Base-by-base conservation (phyloP, 768 basidiomycete genomes). In the Agrocybe pediades region DNA sequence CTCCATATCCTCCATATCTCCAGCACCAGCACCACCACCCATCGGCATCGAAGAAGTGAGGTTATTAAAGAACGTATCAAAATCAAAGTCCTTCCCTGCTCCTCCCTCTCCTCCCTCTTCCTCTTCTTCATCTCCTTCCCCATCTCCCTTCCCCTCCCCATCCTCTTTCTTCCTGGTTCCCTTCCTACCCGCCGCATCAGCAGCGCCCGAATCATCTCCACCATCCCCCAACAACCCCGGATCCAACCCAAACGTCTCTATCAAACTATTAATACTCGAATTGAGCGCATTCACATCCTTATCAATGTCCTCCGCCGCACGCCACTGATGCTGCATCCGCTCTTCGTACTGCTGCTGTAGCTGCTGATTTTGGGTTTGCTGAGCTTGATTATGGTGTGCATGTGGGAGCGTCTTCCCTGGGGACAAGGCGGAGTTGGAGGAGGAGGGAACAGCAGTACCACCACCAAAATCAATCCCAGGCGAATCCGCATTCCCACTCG, bases 251-350 rank as follows among this genome's bases (percentile, higher is more conserved):
- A 92, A 78, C 44, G 80, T 80, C 57, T 87, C 77, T 25, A 93
- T 88, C 55, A 95, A 74, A 6, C 81, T 80, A 54, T 90, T 81
- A 40, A 95, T 84, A 54, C 82, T 85, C 11, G 71, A 73, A 56
- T 88, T 83, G 49, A 93, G 69, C 30, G 82, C 81, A 57, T 86
- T 84, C 23, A 94, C 88, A 51, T 90, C 88, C 42, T 79, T 77
- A 54, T 86, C 84, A 41, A 94, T 85, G 56, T 87, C 87, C 23
- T 76, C 65, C 0, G 89, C 75, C 27, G 74, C 77, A 43, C 75
- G 79, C 75, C 88, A 91, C 1, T 79, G 71, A 58, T 78, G 76
- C 45, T 85, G 76, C 46, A 87, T 66, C 26, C 53, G 53, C 20
- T 60, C 54, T 17, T 74, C 63, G 39, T 55, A 55, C 15, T 44